Evolutionary conservation across 1,284 basidiomycete genomes (phyloP), one percentile per base, ranked within the genome.

Genomic region (Ganoderma boninense): DNA sequence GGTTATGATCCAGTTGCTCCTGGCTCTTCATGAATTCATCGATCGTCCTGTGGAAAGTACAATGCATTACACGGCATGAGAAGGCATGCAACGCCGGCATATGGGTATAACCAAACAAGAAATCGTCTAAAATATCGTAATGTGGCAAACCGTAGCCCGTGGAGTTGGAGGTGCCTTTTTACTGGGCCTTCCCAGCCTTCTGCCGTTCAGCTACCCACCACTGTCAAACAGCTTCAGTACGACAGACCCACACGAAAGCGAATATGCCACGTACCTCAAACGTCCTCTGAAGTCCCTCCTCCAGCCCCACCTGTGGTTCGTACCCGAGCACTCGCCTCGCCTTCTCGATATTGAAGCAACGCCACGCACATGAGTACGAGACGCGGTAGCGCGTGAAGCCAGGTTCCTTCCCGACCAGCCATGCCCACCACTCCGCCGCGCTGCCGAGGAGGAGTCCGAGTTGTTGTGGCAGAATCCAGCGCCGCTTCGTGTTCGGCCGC

Each of bases 301-400:
- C 92, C 40, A 99, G 78, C 2, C 96, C 94, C 16, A 98, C 92
- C 68, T 96, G 84, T 0, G 97, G 98, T 79, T 96, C 95, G 82
- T 99, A 99, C 2, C 95, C 97, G 49, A 99, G 86, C 72, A 98
- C 89, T 68, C 96, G 84, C 75, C 97, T 87, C 11, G 97, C 96
- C 84, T 96, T 97, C 84, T 99, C 97, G 66, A 97, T 97, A 80
- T 98, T 98, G 82, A 97, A 95, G 86, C 94, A 99, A 76, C 97
- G 88, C 72, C 84, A 86, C 35, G 87, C 89, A 79, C 91, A 93
- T 61, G 87, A 90, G 79, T 91, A 96, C 26, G 89, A 89, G 40
- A 98, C 95, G 75, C 95, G 91, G 82, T 92, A 97, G 67, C 88
- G 87, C n/a, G 96, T 99, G 77, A 99, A 96, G 16, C 92, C 91